Percentiles rank a stretch among this genome's conserved stretches.
Conservation (phyloP, 345 rosid species). For the Bretschneidera sinensis region DNA sequence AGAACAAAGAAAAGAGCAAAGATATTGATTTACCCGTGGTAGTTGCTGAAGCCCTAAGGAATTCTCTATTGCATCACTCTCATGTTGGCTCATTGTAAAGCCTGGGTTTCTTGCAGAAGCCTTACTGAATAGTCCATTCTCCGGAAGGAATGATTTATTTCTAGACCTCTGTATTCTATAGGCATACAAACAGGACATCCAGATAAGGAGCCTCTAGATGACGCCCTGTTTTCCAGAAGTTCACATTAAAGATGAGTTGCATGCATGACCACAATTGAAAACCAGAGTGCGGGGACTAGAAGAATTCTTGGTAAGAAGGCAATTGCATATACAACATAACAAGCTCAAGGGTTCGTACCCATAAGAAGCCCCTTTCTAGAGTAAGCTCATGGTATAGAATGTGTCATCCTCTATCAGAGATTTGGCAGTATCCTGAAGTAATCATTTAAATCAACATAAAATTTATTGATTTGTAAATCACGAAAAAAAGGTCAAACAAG, state of each 20-base stretch:
- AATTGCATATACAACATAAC: constrained; percentile 77
- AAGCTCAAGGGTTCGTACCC: constrained; percentile 83
- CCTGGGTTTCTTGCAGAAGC: constrained; percentile 34
- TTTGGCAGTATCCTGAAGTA: constrained; percentile 73
- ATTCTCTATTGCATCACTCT: constrained; percentile 52
- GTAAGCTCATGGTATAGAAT: constrained; percentile 79
- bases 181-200: constrained; percentile 95
- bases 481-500: neutral
- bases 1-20: neutral
- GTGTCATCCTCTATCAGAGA: constrained; percentile 92
- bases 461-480: neutral
- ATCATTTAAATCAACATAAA: neutral
- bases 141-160: constrained; percentile 54
- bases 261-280: constrained; percentile 90
- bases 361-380: constrained; percentile 91
- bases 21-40: constrained; percentile 52
- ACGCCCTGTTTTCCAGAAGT: constrained; percentile 53
- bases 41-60: constrained; percentile 61
- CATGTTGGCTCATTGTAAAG: constrained; percentile 45
- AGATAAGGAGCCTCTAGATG: constrained; percentile 38
- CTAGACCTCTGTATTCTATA: constrained; percentile 52
- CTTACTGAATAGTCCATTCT: constrained; percentile 54
- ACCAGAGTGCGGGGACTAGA: constrained; percentile 51
- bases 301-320: constrained; percentile 58
- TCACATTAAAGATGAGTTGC: constrained; percentile 92